Conservation (phyloP, 208 protist species). For the Entamoeba invadens region DNA sequence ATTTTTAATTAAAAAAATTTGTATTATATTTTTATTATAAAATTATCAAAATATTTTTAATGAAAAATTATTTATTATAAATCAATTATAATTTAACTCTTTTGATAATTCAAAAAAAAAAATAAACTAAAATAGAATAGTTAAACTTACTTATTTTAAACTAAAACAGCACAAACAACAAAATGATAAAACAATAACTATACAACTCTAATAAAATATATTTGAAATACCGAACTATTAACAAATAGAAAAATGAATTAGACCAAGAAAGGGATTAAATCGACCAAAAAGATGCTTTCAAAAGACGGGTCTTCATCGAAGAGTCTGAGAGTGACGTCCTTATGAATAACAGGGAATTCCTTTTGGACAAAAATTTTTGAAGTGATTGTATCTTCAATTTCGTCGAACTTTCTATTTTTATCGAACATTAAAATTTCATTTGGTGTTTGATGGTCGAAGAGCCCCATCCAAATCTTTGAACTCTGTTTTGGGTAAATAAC, state of each 20-base stretch:
- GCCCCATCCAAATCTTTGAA: background rate
- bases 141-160: too few relatives aligned
- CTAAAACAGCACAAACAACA: too few relatives aligned
- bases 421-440: background rate
- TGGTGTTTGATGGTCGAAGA: background rate
- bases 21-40: too few relatives aligned
- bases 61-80: too few relatives aligned
- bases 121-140: too few relatives aligned
- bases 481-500: background rate
- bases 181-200: too few relatives aligned
- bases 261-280: background rate
- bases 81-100: too few relatives aligned
- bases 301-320: background rate
- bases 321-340: background rate
- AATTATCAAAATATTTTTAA: too few relatives aligned
- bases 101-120: too few relatives aligned
- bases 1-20: too few relatives aligned
- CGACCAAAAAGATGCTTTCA: background rate
- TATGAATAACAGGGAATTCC: background rate
- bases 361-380: background rate
- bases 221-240: too few relatives aligned
- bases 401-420: background rate
- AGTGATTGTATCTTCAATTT: background rate
- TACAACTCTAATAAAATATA: too few relatives aligned
- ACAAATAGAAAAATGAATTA: background rate